These are phyloP conservation scores for Gnaphalium uliginosum DNA, from an alignment of 129 eudicot genomes.

Conservation along the genomic window DNA sequence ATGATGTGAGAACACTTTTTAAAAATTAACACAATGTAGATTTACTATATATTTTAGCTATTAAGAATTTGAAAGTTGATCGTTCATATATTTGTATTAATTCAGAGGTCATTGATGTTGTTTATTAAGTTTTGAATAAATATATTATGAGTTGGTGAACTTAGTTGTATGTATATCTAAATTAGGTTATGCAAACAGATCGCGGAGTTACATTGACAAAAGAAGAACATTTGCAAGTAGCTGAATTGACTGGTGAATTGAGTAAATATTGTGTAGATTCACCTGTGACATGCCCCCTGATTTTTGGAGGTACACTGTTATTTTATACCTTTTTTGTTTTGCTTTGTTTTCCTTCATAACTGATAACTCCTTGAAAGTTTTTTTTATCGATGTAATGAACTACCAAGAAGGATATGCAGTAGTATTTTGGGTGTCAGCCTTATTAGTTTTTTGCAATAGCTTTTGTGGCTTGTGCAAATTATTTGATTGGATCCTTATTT, in stretches of 20 bases:
- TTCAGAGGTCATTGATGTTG: not conserved
- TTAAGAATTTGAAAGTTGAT: not conserved
- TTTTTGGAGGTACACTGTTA: slow-evolving; percentile 75
- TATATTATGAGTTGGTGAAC: slow-evolving; percentile 19
- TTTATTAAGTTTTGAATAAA: not conserved
- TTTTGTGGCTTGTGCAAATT: too few relatives aligned
- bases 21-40: not conserved
- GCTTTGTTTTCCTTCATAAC: not conserved
- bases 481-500: too few relatives aligned
- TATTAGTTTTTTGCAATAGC: not conserved
- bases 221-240: slow-evolving; percentile 77
- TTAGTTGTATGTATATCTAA: slow-evolving; percentile 32
- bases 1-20: slow-evolving; percentile 4
- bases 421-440: not conserved
- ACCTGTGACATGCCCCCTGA: slow-evolving; percentile 86
- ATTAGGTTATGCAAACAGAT: slow-evolving; percentile 79
- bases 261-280: slow-evolving; percentile 69
- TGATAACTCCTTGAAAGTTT: not conserved
- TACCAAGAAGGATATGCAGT: not conserved
- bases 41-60: not conserved
- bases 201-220: slow-evolving; percentile 72
- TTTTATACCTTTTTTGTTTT: slow-evolving; percentile 3
- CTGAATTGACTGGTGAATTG: slow-evolving; percentile 65
- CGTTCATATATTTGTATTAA: slow-evolving; percentile 2
- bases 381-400: not conserved